phyloP scores from a whole-genome alignment of 305 asterid genomes.

The Fraxinus dipetala region DNA sequence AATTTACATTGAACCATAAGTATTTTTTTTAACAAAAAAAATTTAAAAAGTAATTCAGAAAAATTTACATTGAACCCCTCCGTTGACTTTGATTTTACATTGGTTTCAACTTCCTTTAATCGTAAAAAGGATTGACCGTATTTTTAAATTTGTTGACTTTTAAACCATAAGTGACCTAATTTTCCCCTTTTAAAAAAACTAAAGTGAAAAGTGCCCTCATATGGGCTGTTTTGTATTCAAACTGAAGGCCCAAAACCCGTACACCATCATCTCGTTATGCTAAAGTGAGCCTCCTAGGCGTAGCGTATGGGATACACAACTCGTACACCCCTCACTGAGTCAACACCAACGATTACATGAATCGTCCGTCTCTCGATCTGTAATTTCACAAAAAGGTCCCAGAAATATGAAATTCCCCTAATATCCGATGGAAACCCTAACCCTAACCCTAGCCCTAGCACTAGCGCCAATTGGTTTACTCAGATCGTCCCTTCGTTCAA shows the following conservation, averaged over 20 bases:
- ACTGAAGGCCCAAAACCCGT: background rate
- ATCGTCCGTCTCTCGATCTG: slow-evolving; percentile 17
- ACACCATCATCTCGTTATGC: background rate
- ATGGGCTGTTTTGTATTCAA: background rate
- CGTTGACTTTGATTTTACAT: too few relatives aligned
- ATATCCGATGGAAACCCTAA: slow-evolving; percentile 60
- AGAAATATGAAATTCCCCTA: slow-evolving; percentile 51
- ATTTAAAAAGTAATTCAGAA: too few relatives aligned
- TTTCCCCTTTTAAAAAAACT: too few relatives aligned
- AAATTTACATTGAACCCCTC: too few relatives aligned
- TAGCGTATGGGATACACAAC: background rate
- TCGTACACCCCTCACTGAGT: slow-evolving; percentile 5
- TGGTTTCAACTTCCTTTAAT: too few relatives aligned
- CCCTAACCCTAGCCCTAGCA: slow-evolving; percentile 56
- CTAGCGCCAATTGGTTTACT: slow-evolving; percentile 38
- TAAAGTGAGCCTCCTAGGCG: background rate
- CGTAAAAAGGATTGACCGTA: too few relatives aligned
- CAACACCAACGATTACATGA: slow-evolving; percentile 39
- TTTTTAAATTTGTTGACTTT: too few relatives aligned
- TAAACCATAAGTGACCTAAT: too few relatives aligned
- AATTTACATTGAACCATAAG: too few relatives aligned
- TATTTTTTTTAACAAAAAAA: too few relatives aligned
- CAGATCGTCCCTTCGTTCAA: slow-evolving; percentile 34
- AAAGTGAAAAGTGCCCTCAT: too few relatives aligned
- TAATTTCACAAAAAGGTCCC: slow-evolving; percentile 31